Evolutionary conservation across 1,139 yeast genomes (phyloP).

Genomic region (Candida sp.): DNA sequence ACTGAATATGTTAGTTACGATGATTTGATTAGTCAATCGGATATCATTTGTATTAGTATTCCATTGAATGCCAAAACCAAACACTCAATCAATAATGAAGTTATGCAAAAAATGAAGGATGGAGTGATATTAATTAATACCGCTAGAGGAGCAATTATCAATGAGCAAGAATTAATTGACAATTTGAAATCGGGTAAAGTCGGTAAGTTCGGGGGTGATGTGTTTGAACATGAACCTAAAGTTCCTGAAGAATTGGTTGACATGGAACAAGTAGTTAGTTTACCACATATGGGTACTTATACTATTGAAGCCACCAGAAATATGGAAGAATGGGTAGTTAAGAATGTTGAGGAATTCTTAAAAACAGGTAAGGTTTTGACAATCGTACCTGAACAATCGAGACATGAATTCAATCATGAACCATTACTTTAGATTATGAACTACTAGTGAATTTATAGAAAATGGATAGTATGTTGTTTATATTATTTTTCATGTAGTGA

Average conservation of each 20-base stretch:
- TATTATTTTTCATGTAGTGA: too few relatives aligned
- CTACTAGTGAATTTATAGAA: too few relatives aligned
- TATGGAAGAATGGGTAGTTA: constrained; percentile 56
- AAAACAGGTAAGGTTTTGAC: constrained; percentile 60
- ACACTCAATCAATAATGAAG: constrained; percentile 53
- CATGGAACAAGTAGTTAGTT: constrained; percentile 56
- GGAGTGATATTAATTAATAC: constrained; percentile 67
- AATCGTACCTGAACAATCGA: constrained; percentile 63
- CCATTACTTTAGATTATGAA: constrained; percentile 4
- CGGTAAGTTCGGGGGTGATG: constrained; percentile 80
- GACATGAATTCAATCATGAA: constrained; percentile 11
- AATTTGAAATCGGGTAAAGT: constrained; percentile 69
- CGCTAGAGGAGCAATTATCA: constrained; percentile 73
- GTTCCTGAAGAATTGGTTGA: constrained; percentile 55
- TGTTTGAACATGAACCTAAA: constrained; percentile 79
- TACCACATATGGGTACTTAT: constrained; percentile 86
- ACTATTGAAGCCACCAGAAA: constrained; percentile 54
- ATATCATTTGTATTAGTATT: constrained; percentile 58
- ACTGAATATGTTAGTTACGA: constrained; percentile 57
- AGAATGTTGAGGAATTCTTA: constrained; percentile 41
- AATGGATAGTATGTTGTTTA: too few relatives aligned
- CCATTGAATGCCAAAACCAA: constrained; percentile 60
- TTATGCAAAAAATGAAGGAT: constrained; percentile 56
- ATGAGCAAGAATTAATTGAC: constrained; percentile 59
- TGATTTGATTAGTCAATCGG: constrained; percentile 50